Evolutionary conservation across 1,139 yeast species (phyloP), one percentile per base, ranked within the genome.

Genomic region (Candida glucosophila): DNA sequence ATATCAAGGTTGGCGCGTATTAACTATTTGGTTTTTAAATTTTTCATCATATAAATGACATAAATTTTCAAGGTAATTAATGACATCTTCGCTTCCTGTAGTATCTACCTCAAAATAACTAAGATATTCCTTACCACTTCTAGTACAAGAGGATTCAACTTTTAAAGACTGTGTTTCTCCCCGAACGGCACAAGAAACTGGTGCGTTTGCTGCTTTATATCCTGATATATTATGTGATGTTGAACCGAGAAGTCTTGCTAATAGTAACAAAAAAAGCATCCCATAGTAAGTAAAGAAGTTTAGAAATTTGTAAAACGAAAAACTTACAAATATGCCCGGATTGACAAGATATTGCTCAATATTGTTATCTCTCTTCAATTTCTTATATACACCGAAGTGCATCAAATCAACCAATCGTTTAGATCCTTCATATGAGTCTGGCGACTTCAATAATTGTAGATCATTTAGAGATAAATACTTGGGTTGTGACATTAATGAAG

Each of bases 241-340:
- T 4, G 94, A 79, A 1, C 97, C 98, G 20, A 76, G 49, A 37
- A 67, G 59, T 38, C 97, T 66, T 10, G 95, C 93, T n/a, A 86
- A 23, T 47, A 85, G 86, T 47, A 92, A 90, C 47, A 86, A 58
- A 24, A 75, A 36, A 35, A 86, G 47, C 97, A 90, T 90, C 6
- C 94, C 93, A 36, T 80, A 74, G 46, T 75, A 82, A 1, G 94
- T 77, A 49, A 86, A 62, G 6, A 79, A 52, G 46, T 85, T 85
- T 48, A 92, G 66, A 37, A 70, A 80, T 33, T 81, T 73, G 45
- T 72, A 76, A 42, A 82, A 83, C 3, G 93, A 79, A 35, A 78
- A 78, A 32, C 94, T 80, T 15, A 80, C 77, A 52, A 92, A 86
- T 18, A 92, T 83, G 10, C 99, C 99, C 0, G 99, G 99, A 36